These are phyloP conservation scores for Fraxinus baroniana DNA, from an alignment of 305 asterid species.

Conservation along the genomic window DNA sequence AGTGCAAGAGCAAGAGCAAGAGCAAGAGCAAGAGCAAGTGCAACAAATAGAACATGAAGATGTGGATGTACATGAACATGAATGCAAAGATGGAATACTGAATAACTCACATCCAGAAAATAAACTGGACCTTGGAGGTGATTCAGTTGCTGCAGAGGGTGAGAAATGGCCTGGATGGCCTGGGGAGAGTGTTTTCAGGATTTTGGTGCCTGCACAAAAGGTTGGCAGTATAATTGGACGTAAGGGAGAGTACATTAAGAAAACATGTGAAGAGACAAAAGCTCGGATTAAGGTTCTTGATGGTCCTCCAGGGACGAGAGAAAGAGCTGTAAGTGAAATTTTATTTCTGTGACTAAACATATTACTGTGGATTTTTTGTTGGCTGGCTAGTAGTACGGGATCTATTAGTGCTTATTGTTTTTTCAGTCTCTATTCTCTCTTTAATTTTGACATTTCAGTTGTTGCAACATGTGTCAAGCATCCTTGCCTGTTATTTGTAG, in stretches of 20 bases:
- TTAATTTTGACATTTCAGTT: neutral
- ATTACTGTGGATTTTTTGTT: conserved; percentile 18
- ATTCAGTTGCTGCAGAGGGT: conserved; percentile 40
- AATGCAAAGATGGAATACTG: conserved; percentile 29
- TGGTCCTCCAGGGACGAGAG: conserved; percentile 89
- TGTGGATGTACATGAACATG: conserved; percentile 23
- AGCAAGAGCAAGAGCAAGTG: too few relatives aligned
- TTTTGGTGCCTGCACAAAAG: conserved; percentile 60
- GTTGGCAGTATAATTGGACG: conserved; percentile 72
- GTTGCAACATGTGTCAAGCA: neutral
- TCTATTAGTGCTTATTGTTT: neutral
- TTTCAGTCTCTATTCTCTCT: neutral
- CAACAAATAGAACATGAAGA: conserved; percentile 24
- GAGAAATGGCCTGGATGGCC: conserved; percentile 99
- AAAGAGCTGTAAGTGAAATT: conserved; percentile 83
- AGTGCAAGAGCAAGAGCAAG: too few relatives aligned
- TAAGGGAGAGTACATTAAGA: conserved; percentile 86
- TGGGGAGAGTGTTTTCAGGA: conserved; percentile 82
- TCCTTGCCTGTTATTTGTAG: neutral
- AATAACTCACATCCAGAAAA: conserved; percentile 40
- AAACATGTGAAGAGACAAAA: conserved; percentile 82
- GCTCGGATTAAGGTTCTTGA: conserved; percentile 93
- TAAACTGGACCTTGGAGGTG: conserved; percentile 32
- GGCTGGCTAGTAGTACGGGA: conserved; percentile 34
- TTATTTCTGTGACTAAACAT: conserved; percentile 17